Base-by-base conservation (phyloP, 2,329 filamentous ascomycete species). In the Colletotrichum sp. region DNA sequence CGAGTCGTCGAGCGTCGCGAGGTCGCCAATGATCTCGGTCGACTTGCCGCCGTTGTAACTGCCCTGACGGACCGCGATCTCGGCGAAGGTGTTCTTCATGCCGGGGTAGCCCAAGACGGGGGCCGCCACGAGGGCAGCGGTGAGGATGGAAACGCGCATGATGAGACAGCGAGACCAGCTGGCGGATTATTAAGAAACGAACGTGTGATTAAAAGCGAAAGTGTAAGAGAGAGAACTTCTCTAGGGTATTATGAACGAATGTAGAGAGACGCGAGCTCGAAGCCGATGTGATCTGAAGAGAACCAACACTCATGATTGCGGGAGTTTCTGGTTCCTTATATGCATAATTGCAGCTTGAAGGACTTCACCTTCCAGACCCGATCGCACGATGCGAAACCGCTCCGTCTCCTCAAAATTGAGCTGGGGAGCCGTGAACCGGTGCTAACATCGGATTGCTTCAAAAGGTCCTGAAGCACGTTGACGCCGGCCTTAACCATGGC, bases 1-100 rank as follows among this genome's bases (percentile, higher is more conserved):
- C 10, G 73, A 78, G 68, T 80, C 79, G 1, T 70, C 73, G 3
- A 85, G 77, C 2, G 71, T 80, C 26, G 77, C 75, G 13, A 88
- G 83, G 71, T 88, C 86, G 16, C 86, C 87, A 16, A 88, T 78
- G 62, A 75, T 18, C 61, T 75, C 72, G 48, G 71, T 71, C 18
- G 72, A 75, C 30, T 75, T 62, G 5, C 74, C 74, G 16, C 55
- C 43, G 26, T 55, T 48, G 4, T 68, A 65, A 2, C 4, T 21
- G 12, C 32, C 68, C 13, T 66, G 65, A 2, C 66, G 62, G 28
- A 70, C 78, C 8, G 62, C 52, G 61, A 79, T 77, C 60, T 79
- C 79, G 24, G 76, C 75, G 18, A 78, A 58, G 7, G 68, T 69
- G 24, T 62, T 73, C 24, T 61, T 74, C 77, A 78, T 78, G 65